Base-by-base conservation (phyloP, 1,284 basidiomycete species). In the Puccinia horiana region DNA sequence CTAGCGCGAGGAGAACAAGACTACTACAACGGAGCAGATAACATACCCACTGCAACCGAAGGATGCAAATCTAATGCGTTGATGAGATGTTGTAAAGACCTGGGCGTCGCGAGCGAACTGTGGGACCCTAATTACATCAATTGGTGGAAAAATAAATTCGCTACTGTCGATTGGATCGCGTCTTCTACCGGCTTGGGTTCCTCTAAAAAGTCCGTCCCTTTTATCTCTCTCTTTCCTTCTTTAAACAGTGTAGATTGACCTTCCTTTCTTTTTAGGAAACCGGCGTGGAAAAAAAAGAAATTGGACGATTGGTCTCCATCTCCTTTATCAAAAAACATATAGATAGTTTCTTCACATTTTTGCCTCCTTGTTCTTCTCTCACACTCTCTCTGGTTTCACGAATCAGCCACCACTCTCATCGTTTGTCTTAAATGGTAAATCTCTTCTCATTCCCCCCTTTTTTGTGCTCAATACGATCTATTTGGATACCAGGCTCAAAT, bases 21-120 rank as follows among this genome's bases (percentile, higher is more conserved):
- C 85, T 98, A 96, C 87, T 99, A 98, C 86, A 94, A 96, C 86
- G 80, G 80, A 12, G 92, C 94, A 2, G 90, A 91, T 0, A 95
- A 95, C 29, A 92, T 99, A 76, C 91, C 96, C 0, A 99, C 96
- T 0, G 96, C 96, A 0, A 94, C 93, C 0, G 96, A 99, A 87
- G 95, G 93, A 0, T 94, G 93, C 88, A 99, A 98, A 88, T 94
- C 93, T 85, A 98, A 99, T 85, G 96, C 96, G 1, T 89, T 99
- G 54, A 98, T 98, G 96, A 90, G 96, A 47, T 98, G 96, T 87
- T 97, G 95, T 89, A 99, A 99, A 87, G 96, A 99, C 86, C 88
- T 99, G 49, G 96, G 96, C 8, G 90, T 99, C 84, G 96, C 96
- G 0, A 95, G 94, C 85, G 96, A 98, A 88, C 91, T 99, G 47